Percentiles rank a stretch among this genome's conserved stretches.
Conservation (phyloP, 495 filamentous ascomycete genomes). For the Hypoxylon crocopeplum region DNA sequence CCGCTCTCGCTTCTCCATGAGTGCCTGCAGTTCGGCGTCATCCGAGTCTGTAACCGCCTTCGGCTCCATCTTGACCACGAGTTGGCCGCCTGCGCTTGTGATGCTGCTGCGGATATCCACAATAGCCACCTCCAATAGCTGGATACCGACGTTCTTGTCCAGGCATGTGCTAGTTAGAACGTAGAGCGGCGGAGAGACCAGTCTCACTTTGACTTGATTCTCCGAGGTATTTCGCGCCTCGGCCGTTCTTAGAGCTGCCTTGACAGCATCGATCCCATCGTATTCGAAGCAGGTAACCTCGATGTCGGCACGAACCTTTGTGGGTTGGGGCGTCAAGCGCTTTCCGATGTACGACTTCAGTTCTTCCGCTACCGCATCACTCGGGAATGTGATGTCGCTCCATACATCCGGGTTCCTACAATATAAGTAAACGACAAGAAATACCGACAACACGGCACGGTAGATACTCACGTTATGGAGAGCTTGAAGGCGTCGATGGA, state of each 20-base stretch:
- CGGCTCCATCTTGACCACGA: constrained; percentile 93
- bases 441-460: background rate
- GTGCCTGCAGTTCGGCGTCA: constrained; percentile 91
- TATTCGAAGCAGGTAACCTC: constrained; percentile 99
- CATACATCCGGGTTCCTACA: constrained; percentile 91
- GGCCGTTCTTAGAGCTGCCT: constrained; percentile 82
- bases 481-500: constrained; percentile 98
- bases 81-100: constrained; percentile 72
- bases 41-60: constrained; percentile 99
- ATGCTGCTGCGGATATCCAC: constrained; percentile 81
- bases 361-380: constrained; percentile 82
- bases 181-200: constrained; percentile 94
- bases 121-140: constrained; percentile 85
- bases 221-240: constrained; percentile 88
- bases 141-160: constrained; percentile 87
- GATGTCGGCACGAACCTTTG: constrained; percentile 96
- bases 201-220: constrained; percentile 93
- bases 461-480: constrained; percentile 82
- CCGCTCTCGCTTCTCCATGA: constrained; percentile 99
- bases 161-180: constrained; percentile 89
- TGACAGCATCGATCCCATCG: constrained; percentile 98
- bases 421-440: background rate
- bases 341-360: constrained; percentile 93
- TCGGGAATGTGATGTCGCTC: constrained; percentile 89
- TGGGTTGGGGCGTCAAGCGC: constrained; percentile 93